phyloP scores from a whole-genome alignment of 495 filamentous ascomycete species.

The Tuber indicum region DNA sequence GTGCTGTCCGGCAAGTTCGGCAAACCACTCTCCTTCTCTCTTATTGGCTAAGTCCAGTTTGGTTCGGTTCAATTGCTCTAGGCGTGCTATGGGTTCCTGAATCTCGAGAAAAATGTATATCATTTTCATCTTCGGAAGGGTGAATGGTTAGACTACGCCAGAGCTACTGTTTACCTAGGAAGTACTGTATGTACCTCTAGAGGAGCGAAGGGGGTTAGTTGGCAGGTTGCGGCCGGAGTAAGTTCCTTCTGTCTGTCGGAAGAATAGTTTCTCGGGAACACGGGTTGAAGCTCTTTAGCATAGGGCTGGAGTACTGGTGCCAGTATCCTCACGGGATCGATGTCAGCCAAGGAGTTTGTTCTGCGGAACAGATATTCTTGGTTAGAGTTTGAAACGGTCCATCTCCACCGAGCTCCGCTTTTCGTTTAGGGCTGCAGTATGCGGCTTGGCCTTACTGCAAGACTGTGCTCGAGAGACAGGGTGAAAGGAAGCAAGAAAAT shows the following conservation, averaged over 20 bases:
- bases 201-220: neutral
- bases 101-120: neutral
- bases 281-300: neutral
- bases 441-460: neutral
- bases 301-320: neutral
- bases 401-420: neutral
- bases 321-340: neutral
- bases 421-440: neutral
- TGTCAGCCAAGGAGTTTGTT: neutral
- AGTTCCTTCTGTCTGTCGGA: neutral
- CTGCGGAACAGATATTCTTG: neutral
- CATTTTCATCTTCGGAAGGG: neutral
- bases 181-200: neutral
- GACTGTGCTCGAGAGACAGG: neutral
- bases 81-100: neutral
- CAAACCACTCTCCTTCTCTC: conserved; percentile 41
- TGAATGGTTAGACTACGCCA: neutral
- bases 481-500: neutral
- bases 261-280: neutral
- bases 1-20: conserved; percentile 55
- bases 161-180: neutral
- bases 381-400: neutral
- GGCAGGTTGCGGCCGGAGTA: neutral
- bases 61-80: neutral
- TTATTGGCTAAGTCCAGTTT: neutral